Conservation (phyloP, 306 rosid species). For the Betula pendula region DNA sequence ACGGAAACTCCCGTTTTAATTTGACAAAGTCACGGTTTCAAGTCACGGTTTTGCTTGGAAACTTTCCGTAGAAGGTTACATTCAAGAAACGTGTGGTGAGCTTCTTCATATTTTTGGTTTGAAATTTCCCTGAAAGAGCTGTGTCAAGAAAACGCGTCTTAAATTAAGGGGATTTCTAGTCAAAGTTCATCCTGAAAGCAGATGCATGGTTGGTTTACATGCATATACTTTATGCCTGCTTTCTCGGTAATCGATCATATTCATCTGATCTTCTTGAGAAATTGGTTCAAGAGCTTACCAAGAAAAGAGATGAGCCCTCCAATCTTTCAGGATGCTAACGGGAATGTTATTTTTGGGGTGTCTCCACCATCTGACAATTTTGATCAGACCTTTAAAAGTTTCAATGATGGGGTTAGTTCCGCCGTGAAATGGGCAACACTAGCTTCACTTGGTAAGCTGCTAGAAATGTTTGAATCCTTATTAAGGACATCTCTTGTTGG, state of each 20-base stretch:
- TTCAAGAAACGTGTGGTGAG: no score
- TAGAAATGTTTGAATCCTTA: slow-evolving; percentile 14
- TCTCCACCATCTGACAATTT: neutral
- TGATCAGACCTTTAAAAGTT: slow-evolving; percentile 9
- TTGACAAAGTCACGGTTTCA: no score
- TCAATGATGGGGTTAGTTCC: neutral
- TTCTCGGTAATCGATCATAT: neutral
- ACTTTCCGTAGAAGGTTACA: no score
- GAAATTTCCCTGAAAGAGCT: neutral
- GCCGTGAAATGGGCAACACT: slow-evolving; percentile 29
- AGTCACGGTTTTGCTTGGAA: neutral
- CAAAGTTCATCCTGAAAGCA: neutral
- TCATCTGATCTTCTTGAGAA: neutral
- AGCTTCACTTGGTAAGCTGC: slow-evolving; percentile 21
- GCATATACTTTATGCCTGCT: neutral
- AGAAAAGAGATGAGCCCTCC: neutral
- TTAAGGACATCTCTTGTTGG: neutral
- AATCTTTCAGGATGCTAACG: no score
- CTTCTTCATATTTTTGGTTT: neutral
- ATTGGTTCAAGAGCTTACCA: neutral
- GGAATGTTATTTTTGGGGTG: neutral
- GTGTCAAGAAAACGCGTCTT: neutral
- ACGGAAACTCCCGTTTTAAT: no score
- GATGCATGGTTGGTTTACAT: neutral
- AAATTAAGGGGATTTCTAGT: neutral